phyloP scores from a whole-genome alignment of 768 basidiomycete genomes.

The Serendipita sp. region DNA sequence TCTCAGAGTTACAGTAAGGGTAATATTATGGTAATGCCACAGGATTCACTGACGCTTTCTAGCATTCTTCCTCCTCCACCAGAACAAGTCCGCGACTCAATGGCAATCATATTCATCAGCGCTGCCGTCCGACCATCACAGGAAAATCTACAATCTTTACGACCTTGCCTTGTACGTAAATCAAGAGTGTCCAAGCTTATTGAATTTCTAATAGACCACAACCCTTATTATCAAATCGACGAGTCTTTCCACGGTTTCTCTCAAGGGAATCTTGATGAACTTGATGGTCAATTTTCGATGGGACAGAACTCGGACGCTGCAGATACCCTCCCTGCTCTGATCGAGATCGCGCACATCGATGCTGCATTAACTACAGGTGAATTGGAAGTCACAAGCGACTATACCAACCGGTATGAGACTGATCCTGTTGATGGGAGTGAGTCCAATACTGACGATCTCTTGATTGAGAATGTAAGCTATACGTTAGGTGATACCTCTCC shows the following conservation, averaged over 20 bases:
- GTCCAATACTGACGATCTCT: not conserved
- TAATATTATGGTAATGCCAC: constrained; percentile 3
- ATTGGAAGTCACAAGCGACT: not conserved
- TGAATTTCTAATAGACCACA: not conserved
- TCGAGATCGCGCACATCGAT: not conserved
- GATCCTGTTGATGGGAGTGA: not conserved
- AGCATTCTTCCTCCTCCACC: not conserved
- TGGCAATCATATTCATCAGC: too few species aligned
- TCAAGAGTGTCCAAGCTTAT: not conserved
- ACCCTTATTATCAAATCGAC: not conserved
- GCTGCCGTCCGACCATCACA: too few species aligned
- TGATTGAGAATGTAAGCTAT: not conserved
- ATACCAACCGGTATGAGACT: not conserved
- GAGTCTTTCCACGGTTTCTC: not conserved
- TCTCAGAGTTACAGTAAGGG: constrained; percentile 6
- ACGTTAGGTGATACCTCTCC: not conserved
- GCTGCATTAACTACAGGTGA: not conserved
- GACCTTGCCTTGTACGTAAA: not conserved
- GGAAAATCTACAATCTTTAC: too few species aligned
- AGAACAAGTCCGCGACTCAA: not conserved
- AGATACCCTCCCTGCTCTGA: not conserved
- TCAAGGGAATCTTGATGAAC: not conserved
- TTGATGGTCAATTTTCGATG: not conserved
- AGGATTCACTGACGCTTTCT: not conserved
- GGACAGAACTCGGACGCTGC: not conserved